Percentiles rank a stretch among this genome's conserved stretches.
These are phyloP conservation scores for Kodamaea nitidulidarum DNA, from an alignment of 805 yeast species.

Conservation along the genomic window DNA sequence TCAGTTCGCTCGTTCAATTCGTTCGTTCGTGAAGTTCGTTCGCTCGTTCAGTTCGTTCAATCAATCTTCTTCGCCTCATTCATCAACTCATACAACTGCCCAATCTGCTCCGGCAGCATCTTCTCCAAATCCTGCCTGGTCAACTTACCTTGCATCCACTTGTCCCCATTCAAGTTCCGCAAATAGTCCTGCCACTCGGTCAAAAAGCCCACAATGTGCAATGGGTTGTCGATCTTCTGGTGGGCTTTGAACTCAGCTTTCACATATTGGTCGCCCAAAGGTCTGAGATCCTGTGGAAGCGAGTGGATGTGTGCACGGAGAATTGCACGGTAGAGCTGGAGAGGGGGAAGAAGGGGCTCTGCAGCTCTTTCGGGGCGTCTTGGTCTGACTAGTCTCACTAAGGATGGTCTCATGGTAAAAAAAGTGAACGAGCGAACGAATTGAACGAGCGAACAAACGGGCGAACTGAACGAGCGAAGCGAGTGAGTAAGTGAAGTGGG, in stretches of 20 bases:
- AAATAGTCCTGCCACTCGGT: conserved; percentile 92
- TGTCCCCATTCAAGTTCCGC: conserved; percentile 47
- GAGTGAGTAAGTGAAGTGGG: too few species aligned
- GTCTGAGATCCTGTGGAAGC: conserved; percentile 66
- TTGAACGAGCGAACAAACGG: not conserved
- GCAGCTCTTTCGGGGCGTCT: conserved; percentile 39
- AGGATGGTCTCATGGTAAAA: conserved; percentile 31
- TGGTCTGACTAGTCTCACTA: conserved; percentile 32
- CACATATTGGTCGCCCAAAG: conserved; percentile 86
- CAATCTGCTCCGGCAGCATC: conserved; percentile 87
- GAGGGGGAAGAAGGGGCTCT: conserved; percentile 70
- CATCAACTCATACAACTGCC: conserved; percentile 76
- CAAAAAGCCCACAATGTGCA: conserved; percentile 89
- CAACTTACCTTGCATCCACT: conserved; percentile 44
- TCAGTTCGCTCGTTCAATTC: not conserved
- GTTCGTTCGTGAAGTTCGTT: conserved; percentile 14
- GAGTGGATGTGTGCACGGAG: conserved; percentile 67
- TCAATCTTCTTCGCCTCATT: conserved; percentile 51
- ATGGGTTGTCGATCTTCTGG: conserved; percentile 75
- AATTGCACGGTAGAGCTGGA: conserved; percentile 71
- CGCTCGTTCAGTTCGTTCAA: conserved; percentile 4
- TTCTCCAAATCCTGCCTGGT: conserved; percentile 65
- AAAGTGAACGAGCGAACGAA: not conserved
- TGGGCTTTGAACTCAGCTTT: conserved; percentile 87
- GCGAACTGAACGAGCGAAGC: not conserved